Conservation (phyloP, 1,284 basidiomycete species). For the Pseudozyma hubeiensis region DNA sequence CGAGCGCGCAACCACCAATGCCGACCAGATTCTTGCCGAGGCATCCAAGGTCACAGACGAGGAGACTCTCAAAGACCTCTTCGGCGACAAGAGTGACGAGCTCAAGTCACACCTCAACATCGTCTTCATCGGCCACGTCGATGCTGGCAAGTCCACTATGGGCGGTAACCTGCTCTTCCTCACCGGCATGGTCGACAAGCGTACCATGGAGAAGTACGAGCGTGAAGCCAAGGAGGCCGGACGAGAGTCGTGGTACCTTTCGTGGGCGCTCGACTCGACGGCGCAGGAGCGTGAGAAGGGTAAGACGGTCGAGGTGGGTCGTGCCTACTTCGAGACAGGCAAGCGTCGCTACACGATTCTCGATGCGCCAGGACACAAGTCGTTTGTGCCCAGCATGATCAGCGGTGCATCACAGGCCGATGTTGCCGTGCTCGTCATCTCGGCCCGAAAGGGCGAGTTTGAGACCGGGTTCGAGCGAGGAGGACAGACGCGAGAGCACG, state of each 20-base stretch:
- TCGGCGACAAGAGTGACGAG: slow-evolving; percentile 63
- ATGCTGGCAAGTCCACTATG: slow-evolving; percentile 69
- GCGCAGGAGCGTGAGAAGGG: slow-evolving; percentile 68
- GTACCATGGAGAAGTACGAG: slow-evolving; percentile 68
- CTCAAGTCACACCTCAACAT: slow-evolving; percentile 68
- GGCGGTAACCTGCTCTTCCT: slow-evolving; percentile 67
- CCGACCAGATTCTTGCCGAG: slow-evolving; percentile 66
- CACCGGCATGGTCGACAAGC: slow-evolving; percentile 69
- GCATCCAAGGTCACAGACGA: slow-evolving; percentile 65
- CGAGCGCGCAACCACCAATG: slow-evolving; percentile 61
- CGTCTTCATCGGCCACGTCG: slow-evolving; percentile 68
- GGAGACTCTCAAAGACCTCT: slow-evolving; percentile 67
- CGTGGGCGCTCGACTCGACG: slow-evolving; percentile 68
- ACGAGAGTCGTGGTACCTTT: slow-evolving; percentile 67
- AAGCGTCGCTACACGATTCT: slow-evolving; percentile 68
- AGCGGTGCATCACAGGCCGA: slow-evolving; percentile 68
- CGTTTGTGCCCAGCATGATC: slow-evolving; percentile 68
- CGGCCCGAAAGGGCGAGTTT: slow-evolving; percentile 66
- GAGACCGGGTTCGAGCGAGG: slow-evolving; percentile 68
- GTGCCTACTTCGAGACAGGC: slow-evolving; percentile 68
- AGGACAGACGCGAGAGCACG: slow-evolving; percentile 68
- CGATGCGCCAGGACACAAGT: slow-evolving; percentile 68
- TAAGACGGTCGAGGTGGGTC: slow-evolving; percentile 68
- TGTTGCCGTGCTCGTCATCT: slow-evolving; percentile 67
- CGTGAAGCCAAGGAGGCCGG: slow-evolving; percentile 67